Evolutionary conservation across 306 rosid species (phyloP), one percentile per base, ranked within the genome.

Genomic region (Trifolium subterraneum): DNA sequence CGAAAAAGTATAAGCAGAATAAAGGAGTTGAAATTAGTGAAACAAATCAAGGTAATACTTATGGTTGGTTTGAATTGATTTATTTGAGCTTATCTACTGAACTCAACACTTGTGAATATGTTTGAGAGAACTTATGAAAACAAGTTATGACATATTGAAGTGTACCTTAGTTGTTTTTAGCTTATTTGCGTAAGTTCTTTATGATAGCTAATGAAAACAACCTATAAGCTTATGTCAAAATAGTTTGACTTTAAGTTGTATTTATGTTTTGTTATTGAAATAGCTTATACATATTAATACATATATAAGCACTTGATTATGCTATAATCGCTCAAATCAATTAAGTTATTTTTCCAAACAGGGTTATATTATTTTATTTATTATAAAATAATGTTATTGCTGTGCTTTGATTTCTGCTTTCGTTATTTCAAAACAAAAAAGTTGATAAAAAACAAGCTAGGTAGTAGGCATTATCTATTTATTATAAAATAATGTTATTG

Each of bases 1-100:
- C 91, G 1, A 83, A 75, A 48, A 86, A 88, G 86, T 81, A 86
- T 15, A 85, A 68, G 81, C 78, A 76, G 23, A 50, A 50, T 50
- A 50, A 50, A 29, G 6, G 33, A 29, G 33, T 29, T 29, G 33
- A 29, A 29, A 29, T 29, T 29, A 29, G 33, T 29, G 33, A 29
- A 29, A 29, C 33, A 4, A 29, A 29, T 29, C 33, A 29, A 29
- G 33, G 33, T 29, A 29, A 25, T 25, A 25, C 16, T 45, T 45
- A 27, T 27, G 31, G 31, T 3, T 5, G 0, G 31, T 27, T 27
- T 27, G 31, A 27, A 27, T 27, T 27, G 31, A 27, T 3, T 27
- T 27, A 45, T 45, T 14, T 45, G 7, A 45, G 16, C 6, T 42
- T 42, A 42, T 42, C 9, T 36, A 36, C 41, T 36, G 29, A 25